Conservation (phyloP, 2,329 filamentous ascomycete species). For the Venturia effusa region DNA sequence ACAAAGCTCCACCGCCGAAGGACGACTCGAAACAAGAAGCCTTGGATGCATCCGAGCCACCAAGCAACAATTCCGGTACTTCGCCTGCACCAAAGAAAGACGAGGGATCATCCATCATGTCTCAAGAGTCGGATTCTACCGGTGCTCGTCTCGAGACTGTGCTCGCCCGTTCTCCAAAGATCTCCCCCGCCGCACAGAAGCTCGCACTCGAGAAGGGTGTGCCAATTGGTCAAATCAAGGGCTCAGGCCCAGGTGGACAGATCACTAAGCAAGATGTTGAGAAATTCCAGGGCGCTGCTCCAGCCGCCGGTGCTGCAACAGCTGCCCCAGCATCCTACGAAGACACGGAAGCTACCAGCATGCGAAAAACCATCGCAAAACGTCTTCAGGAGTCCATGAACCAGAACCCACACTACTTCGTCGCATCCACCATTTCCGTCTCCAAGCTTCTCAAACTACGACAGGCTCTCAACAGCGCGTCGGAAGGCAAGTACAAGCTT, state of each 20-base stretch:
- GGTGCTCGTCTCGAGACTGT: constrained; percentile 71
- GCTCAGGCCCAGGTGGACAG: constrained; percentile 72
- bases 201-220: constrained; percentile 79
- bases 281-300: constrained; percentile 56
- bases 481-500: constrained; percentile 94
- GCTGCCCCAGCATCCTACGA: constrained; percentile 58
- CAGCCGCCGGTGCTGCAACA: constrained; percentile 36
- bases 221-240: constrained; percentile 68
- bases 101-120: constrained; percentile 39
- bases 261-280: constrained; percentile 91
- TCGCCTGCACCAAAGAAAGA: constrained; percentile 37
- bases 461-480: constrained; percentile 76
- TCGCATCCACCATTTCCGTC: constrained; percentile 82
- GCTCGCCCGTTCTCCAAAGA: constrained; percentile 70
- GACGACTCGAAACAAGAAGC: constrained; percentile 54
- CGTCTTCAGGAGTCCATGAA: constrained; percentile 81
- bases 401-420: constrained; percentile 97
- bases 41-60: constrained; percentile 50
- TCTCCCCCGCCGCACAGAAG: constrained; percentile 63
- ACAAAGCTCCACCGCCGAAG: constrained; percentile 53
- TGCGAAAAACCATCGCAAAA: constrained; percentile 96
- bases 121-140: constrained; percentile 61
- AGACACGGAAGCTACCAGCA: constrained; percentile 74
- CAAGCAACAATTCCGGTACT: constrained; percentile 41
- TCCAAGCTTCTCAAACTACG: constrained; percentile 94